A percentile compares a stretch with the other conserved stretches of the same genome.
phyloP scores from a whole-genome alignment of 1,139 yeast species.

The Diutina ranongensis region DNA sequence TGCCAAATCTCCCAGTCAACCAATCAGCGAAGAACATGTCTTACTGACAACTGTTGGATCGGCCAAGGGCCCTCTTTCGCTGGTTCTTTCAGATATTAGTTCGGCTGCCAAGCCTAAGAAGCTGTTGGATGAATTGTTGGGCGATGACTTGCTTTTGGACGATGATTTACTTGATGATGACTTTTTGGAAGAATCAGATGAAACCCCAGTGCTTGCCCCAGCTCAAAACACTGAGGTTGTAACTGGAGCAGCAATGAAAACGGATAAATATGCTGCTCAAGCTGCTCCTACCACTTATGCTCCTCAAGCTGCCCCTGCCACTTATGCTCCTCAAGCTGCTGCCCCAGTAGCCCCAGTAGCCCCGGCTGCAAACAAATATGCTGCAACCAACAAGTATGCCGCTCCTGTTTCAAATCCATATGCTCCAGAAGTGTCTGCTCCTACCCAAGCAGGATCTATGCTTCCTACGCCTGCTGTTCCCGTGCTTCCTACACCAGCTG shows the following conservation, averaged over 20 bases:
- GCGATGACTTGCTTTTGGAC: slow-evolving; percentile 23
- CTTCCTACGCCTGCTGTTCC: neutral
- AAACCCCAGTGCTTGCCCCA: neutral
- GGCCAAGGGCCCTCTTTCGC: neutral
- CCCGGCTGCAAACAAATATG: neutral
- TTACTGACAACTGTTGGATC: neutral
- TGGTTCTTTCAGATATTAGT: neutral
- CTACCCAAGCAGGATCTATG: neutral
- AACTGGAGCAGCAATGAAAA: neutral
- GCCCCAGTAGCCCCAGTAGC: neutral
- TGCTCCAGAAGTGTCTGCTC: neutral
- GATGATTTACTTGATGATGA: slow-evolving; percentile 24
- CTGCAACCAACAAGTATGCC: neutral
- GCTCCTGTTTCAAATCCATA: neutral
- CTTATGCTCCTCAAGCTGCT: no score
- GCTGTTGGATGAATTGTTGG: slow-evolving; percentile 12
- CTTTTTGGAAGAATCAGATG: slow-evolving; percentile 12
- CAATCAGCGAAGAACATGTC: neutral
- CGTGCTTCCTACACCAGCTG: neutral
- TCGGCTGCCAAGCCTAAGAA: neutral
- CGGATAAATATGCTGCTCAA: neutral
- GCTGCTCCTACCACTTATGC: neutral
- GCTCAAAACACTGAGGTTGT: neutral
- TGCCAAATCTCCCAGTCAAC: no score
- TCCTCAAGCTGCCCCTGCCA: neutral